phyloP scores from a whole-genome alignment of 305 asterid genomes.

The Fraxinus xanthoxyloides region DNA sequence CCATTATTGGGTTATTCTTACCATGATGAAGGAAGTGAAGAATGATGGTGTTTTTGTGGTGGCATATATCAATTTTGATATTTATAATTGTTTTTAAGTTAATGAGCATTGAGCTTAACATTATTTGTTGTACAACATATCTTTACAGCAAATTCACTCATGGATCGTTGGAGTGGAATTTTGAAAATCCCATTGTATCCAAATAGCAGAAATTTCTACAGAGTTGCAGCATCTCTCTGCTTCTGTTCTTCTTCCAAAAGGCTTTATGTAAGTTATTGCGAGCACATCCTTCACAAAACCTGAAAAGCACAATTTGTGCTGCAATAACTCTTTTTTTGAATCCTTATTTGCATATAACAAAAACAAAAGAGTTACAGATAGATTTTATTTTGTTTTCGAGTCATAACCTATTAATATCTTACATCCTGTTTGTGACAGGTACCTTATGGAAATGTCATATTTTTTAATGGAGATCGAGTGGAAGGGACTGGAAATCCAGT shows the following conservation, averaged over 20 bases:
- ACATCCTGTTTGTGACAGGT: conserved; percentile 41
- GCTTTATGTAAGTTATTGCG: conserved; percentile 52
- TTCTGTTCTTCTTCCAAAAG: conserved; percentile 54
- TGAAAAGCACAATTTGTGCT: not conserved
- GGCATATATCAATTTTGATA: not conserved
- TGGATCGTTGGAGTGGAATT: conserved; percentile 90
- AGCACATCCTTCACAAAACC: not conserved
- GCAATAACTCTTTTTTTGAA: not conserved
- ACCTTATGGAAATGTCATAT: conserved; percentile 82
- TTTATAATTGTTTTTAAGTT: not conserved
- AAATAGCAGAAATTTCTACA: conserved; percentile 47
- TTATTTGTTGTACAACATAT: not conserved
- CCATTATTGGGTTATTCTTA: not conserved
- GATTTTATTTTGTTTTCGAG: conserved; percentile 5
- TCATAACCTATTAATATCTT: not conserved
- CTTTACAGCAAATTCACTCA: conserved; percentile 26
- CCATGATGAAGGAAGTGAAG: not conserved
- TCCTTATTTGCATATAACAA: not conserved
- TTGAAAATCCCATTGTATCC: conserved; percentile 68
- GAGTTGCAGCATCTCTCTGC: conserved; percentile 79
- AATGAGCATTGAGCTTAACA: conserved; percentile 4
- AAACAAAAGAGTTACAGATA: not conserved
- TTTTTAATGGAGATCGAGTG: conserved; percentile 82
- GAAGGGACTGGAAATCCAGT: conserved; percentile 77
- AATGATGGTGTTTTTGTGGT: not conserved